Evolutionary conservation across 75 land plant genomes (phyloP), one percentile per base, ranked within the genome.

Genomic region (Picea glauca): DNA sequence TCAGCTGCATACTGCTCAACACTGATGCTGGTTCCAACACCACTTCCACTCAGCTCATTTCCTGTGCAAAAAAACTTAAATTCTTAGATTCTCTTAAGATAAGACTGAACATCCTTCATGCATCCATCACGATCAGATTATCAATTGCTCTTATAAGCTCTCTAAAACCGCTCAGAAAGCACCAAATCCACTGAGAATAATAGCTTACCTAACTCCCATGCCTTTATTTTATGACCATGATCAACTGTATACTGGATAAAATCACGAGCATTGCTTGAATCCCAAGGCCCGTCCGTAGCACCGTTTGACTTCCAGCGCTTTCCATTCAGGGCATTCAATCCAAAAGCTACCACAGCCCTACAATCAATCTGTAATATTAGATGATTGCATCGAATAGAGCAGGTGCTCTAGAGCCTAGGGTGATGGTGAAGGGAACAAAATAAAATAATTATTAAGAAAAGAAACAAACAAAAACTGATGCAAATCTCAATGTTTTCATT

Each of bases 131-230:
- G 38, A 40, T 4, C 43, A 40, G 43, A 40, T 40, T 40, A 40
- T 40, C 56, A 9, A 50, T 50, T 50, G 56, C 56, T 50, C 56
- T 50, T 50, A 9, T 50, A 8, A 9, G 12, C 12, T 50, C 56
- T 50, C 56, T 50, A 50, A 50, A 50, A 50, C 56, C 11, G 12
- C 56, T 9, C 12, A 50, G 12, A 50, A 50, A 50, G 56, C 56
- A 50, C 11, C 56, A 50, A 50, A 46, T 0, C 11, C 8, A 8
- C 8, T 46, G 8, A 46, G 54, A 46, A 50, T 50, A 11, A 50
- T 50, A 50, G 56, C 12, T 62, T 91, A 95, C 98, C 98, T 79
- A 90, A 88, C 85, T 96, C 98, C 98, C 97, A 96, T 21, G 98
- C 96, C 62, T 87, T 82, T 38, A 96, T 86, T 30, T 67, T 80